Base-by-base conservation (phyloP, 305 asterid genomes). In the Fraxinus dipetala region DNA sequence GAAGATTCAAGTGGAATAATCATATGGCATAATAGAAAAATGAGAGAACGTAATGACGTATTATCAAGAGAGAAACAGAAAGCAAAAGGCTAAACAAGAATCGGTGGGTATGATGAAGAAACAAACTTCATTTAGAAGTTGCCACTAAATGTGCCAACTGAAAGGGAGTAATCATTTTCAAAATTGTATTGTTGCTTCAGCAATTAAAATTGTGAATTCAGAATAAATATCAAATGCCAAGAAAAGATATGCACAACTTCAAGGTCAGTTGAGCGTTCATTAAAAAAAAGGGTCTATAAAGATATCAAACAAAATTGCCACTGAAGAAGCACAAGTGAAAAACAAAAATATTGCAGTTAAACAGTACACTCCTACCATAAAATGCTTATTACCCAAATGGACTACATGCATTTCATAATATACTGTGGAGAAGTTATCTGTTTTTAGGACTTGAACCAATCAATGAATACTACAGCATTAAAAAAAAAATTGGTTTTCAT, bases 1-100 rank as follows among this genome's bases (percentile, higher is more conserved):
- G 24, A 54, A 67, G 73, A 67, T 67, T 67, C 73, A 5, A 24
- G 73, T 67, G 73, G 30, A 79, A 79, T 8, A n/a, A 70, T 67
- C 30, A 79, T 63, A 67, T 65, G 67, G 76, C 9, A 38, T 40
- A 30, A 69, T 34, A 30, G 22, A 28, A 69, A 26, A 69, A 13
- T 69, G 40, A 28, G 40, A 30, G 11, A 31, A 9, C 31, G 22
- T 30, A 69, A 30, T 31, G 22, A 13, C 3, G 10, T 28, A 4
- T n/a, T 54, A 54, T 54, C 63, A 54, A 54, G 24, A 54, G 24
- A 54, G 63, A 51, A 51, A 54, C 63, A 54, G 36, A 26, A 26
- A 26, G n/a, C 35, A 65, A 65, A 24, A 67, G 20, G 31, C n/a
- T 11, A 70, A 70, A 16, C 75, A 31, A 63, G 43, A 70, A 70